Percentiles rank a stretch among this genome's conserved stretches.
Evolutionary conservation across 257 asterid species (phyloP).

Genomic region (Handroanthus guayacan): DNA sequence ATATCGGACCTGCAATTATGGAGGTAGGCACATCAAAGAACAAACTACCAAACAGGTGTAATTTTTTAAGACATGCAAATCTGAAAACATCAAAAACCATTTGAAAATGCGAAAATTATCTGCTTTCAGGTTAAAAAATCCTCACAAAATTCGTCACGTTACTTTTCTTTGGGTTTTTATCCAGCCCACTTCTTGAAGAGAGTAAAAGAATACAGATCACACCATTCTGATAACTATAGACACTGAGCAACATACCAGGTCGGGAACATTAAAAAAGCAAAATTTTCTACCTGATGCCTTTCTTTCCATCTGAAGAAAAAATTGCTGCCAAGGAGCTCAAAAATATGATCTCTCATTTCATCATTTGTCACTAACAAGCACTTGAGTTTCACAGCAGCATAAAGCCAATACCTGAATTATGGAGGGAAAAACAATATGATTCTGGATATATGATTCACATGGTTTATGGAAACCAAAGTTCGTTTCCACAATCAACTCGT

Average conservation of each 20-base stretch:
- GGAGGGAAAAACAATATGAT: neutral
- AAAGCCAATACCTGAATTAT: conserved; percentile 88
- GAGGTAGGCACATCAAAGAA: conserved; percentile 12
- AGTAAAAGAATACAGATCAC: neutral
- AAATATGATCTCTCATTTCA: conserved; percentile 99
- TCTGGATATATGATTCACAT: neutral
- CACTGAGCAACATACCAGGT: neutral
- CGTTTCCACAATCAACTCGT: neutral
- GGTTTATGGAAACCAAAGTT: neutral
- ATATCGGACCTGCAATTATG: conserved; percentile 66
- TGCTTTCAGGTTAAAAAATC: neutral
- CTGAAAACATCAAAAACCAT: neutral
- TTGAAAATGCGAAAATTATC: no score
- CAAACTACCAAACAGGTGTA: neutral
- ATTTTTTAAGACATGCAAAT: neutral
- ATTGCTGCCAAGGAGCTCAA: conserved; percentile 91
- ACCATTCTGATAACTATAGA: neutral
- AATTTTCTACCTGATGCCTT: conserved; percentile 78
- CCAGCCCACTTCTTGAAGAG: neutral
- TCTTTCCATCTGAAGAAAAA: conserved; percentile 91
- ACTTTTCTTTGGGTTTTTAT: neutral
- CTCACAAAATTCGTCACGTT: no score
- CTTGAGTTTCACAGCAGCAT: conserved; percentile 86
- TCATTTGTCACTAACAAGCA: conserved; percentile 93
- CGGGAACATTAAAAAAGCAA: neutral